A percentile compares a stretch with the other conserved stretches of the same genome.
phyloP scores from a whole-genome alignment of 768 basidiomycete species.

The Mycena polygramma region DNA sequence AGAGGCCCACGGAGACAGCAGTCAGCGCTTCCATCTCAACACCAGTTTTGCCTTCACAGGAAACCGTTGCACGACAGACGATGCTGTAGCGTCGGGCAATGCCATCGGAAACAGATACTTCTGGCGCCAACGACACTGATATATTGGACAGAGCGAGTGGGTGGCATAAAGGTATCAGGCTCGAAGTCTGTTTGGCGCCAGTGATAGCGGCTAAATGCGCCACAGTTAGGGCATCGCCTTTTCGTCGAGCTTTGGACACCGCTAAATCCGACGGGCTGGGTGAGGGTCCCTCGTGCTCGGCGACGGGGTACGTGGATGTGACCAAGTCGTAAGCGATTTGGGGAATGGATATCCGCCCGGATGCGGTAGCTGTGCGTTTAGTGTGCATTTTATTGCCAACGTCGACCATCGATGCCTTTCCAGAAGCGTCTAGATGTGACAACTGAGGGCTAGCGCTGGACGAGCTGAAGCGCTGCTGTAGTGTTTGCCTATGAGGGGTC shows the following conservation, averaged over 20 bases:
- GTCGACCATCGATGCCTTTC: slow-evolving; percentile 88
- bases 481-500: not conserved
- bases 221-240: slow-evolving; percentile 80
- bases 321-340: slow-evolving; percentile 74
- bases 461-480: slow-evolving; percentile 34
- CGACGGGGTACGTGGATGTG: slow-evolving; percentile 53
- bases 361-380: slow-evolving; percentile 79
- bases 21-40: slow-evolving; percentile 96
- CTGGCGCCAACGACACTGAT: slow-evolving; percentile 70
- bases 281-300: slow-evolving; percentile 21
- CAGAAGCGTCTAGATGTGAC: slow-evolving; percentile 81
- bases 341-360: slow-evolving; percentile 79
- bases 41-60: slow-evolving; percentile 85
- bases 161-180: slow-evolving; percentile 91
- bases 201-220: slow-evolving; percentile 91
- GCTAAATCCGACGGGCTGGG: slow-evolving; percentile 47
- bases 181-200: slow-evolving; percentile 86
- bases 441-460: slow-evolving; percentile 48
- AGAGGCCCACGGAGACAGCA: slow-evolving; percentile 80
- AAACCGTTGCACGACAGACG: slow-evolving; percentile 74
- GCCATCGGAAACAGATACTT: slow-evolving; percentile 42
- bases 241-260: slow-evolving; percentile 65
- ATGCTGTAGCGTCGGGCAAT: slow-evolving; percentile 59
- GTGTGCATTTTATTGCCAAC: slow-evolving; percentile 74
- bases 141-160: slow-evolving; percentile 82